Base-by-base conservation (phyloP, 257 asterid genomes). In the Henckelia pumila region DNA sequence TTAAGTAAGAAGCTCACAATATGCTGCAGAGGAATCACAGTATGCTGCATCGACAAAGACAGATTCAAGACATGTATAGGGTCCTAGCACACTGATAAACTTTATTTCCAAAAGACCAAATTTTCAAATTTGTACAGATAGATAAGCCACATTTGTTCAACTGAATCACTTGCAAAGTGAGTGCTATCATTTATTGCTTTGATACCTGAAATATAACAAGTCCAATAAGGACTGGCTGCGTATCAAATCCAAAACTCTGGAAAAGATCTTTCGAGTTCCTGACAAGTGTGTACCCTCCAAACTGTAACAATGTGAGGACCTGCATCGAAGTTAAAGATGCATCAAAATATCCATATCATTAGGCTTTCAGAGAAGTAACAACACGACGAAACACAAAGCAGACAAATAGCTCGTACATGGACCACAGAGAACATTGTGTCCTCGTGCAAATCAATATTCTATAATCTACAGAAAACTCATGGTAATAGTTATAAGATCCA, bases 171-270 rank as follows among this genome's bases (percentile, higher is more conserved):
- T 61, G 21, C 1, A 6, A 23, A 19, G 25, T 21, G 35, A 49
- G 17, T 61, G 19, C 8, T 22, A 23, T 59, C 16, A 29, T n/a
- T 57, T 47, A 56, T 28, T 21, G 24, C 61, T 66, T 63, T 35
- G 50, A 40, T 80, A 87, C 99, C 99, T 91, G 99, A 80, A 94
- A 94, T 77, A 94, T 79, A 76, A 94, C 87, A 56, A 94, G 96
- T 64, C 99, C 99, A 72, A 94, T 91, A 59, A 94, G 91, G 75
- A 94, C 95, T 23, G 99, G 99, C 80, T 91, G 97, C 6, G 97
- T 88, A 73, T 91, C 96, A 80, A 94, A 94, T 59, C 99, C 99
- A 72, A 94, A 94, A 88, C 99, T 94, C 82, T 74, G 91, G 80
- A 91, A 94, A 76, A 94, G 79, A 68, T 91, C 96, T 70, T 85